Evolutionary conservation across 163 green algal species (phyloP), one percentile per base, ranked within the genome.

Genomic region (Scenedesmus sp.): DNA sequence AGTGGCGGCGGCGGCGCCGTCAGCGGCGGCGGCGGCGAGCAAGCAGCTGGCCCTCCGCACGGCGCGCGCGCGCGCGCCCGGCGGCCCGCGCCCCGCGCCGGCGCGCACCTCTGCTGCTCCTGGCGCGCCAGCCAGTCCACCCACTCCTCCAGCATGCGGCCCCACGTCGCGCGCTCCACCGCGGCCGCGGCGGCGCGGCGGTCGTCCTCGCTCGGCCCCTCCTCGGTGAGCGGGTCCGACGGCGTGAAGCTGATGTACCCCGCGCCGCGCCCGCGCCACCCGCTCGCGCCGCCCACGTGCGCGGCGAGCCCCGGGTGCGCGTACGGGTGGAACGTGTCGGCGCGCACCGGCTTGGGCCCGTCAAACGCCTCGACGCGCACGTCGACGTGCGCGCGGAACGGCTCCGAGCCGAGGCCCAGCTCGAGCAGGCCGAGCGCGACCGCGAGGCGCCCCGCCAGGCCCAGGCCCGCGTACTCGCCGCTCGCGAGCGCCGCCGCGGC

Each of bases 381-480:
- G 26, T 70, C 82, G n/a, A 92, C 73, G 58, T 94, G 82, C 11
- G 85, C 82, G 3, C 86, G 82, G 6, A 94, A 60, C 11, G 83
- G 58, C 24, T 94, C 87, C 0, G 79, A 85, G 4, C 67, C 67
- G 14, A 96, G 75, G 5, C 83, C 88, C 36, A 93, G 60, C n/a
- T 89, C 67, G 7, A 86, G 28, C 42, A 96, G 87, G 13, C 63
- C 84, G 1, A 39, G 56, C 72, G 96, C 84, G 50, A 95, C 71
- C 18, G 81, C 63, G 36, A 96, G 63, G 28, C 92, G 87, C 64
- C 86, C 67, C 5, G 63, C 51, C 0, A 86, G 22, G 0, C 26
- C 39, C 44, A 96, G 75, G 28, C 89, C 80, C 6, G 80, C 44
- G 70, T 93, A 96, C 72, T 95, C 90, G 33, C 79, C 80, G 1